A percentile compares a stretch with the other conserved stretches of the same genome.
These are phyloP conservation scores for Cryptosporidium bovis DNA, from an alignment of 169 alveolate species.

Conservation along the genomic window DNA sequence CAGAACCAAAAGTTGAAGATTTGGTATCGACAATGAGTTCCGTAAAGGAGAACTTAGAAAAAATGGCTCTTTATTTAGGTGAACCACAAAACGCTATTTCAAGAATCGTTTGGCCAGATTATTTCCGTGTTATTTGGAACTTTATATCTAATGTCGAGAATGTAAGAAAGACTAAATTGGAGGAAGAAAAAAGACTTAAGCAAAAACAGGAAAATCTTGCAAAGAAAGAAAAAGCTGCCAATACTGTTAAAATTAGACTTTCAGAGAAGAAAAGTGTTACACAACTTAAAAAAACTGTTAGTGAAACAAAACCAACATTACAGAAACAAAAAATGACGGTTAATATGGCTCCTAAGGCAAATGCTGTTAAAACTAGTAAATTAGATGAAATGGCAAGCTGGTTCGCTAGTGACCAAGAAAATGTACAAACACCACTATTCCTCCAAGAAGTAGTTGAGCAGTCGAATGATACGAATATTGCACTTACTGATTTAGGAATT, in stretches of 20 bases:
- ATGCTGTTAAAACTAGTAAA: slow-evolving; percentile 71
- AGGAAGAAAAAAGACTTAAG: slow-evolving; percentile 80
- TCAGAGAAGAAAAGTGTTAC: slow-evolving; percentile 37
- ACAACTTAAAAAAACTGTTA: slow-evolving; percentile 16
- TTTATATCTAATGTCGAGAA: slow-evolving; percentile 85
- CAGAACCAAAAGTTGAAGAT: slow-evolving; percentile 81
- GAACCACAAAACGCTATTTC: slow-evolving; percentile 87
- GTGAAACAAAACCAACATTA: slow-evolving; percentile 37
- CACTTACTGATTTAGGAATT: slow-evolving; percentile 47
- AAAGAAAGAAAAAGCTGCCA: slow-evolving; percentile 78
- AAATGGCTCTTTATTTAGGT: slow-evolving; percentile 84
- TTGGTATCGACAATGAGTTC: slow-evolving; percentile 77
- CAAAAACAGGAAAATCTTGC: slow-evolving; percentile 80
- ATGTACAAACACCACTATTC: slow-evolving; percentile 56
- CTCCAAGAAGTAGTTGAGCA: slow-evolving; percentile 54
- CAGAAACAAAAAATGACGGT: slow-evolving; percentile 59
- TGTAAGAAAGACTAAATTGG: slow-evolving; percentile 84
- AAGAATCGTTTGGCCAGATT: slow-evolving; percentile 85
- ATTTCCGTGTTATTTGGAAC: slow-evolving; percentile 85
- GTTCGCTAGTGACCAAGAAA: slow-evolving; percentile 37
- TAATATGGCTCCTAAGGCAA: slow-evolving; percentile 73
- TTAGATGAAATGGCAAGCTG: slow-evolving; percentile 75
- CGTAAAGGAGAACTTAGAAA: slow-evolving; percentile 81
- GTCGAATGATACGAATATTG: slow-evolving; percentile 36
- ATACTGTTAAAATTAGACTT: slow-evolving; percentile 21